Evolutionary conservation across 768 basidiomycete genomes (phyloP), one percentile per base, ranked within the genome.

Genomic region (Suillus subaureus): DNA sequence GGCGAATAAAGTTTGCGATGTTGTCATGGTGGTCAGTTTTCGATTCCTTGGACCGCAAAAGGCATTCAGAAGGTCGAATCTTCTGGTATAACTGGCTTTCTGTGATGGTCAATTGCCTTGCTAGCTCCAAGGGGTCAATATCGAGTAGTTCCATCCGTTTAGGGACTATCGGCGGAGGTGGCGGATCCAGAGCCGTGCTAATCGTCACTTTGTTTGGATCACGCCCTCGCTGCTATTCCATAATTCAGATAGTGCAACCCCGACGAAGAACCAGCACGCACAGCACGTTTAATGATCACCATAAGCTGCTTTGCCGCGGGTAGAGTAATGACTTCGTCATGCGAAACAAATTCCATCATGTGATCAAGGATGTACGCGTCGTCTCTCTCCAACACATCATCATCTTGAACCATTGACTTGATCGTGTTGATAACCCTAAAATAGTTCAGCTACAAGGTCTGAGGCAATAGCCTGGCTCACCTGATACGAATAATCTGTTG

Each of bases 51-150:
- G 83, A 87, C 72, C 77, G 86, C 76, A 83, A 80, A 31, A 91
- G 72, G 71, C 88, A 91, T 70, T 91, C 89, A 42, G 81, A 82
- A 1, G 86, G 82, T 61, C 80, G 79, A 68, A 91, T 89, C 71
- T 82, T 82, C 72, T 81, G 80, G 76, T 86, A 91, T 51, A 88
- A 74, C 16, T 80, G 77, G 62, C 83, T 84, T 72, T 91, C 90
- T 69, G 86, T 81, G 68, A 90, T 83, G 0, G 90, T 90, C 68
- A 91, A 73, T 73, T 91, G 89, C 16, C 89, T 80, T 0, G 89
- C 89, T 4, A 91, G 72, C 71, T 91, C 89, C 55, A 88, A 71
- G 0, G 89, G 82, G 67, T 89, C 84, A 55, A 91, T 83, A 62
- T 91, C 90, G 13, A 83, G 68, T 5, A 90, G 70, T 52, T 86